Base-by-base conservation (phyloP, 163 green algal species). In the Chlorella variabilis region DNA sequence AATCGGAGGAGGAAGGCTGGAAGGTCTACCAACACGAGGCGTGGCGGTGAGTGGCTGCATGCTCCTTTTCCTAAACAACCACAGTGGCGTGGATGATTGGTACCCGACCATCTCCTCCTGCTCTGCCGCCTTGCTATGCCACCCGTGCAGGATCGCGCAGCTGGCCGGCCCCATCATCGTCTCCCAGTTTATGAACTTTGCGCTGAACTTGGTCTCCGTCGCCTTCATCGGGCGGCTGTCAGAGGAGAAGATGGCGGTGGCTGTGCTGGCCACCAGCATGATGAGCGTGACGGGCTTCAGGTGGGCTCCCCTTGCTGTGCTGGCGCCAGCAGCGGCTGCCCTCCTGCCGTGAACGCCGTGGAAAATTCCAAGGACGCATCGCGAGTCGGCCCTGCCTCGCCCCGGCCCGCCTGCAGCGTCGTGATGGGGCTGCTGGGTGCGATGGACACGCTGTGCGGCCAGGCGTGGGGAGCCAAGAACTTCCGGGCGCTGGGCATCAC, bases 181-280 rank as follows among this genome's bases (percentile, higher is more conserved):
- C 17, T 34, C n/a, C 15, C 49, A 70, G 39, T 83, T 83, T 29
- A 71, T 70, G 49, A 71, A 54, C 17, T 83, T 78, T 48, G 56
- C 54, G 11, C 77, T 83, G 6, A 38, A 41, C 25, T 33, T 83
- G 23, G 56, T 83, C 0, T 42, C 48, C 2, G 49, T 83, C 18
- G 74, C 56, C 11, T 86, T 86, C 42, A 65, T 78, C 0, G 81
- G 81, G 6, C 74, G 81, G 29, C 74, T 86, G 33, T 70, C 65
- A 3, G 54, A 76, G 27, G 67, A 79, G 58, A 76, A 86, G 74
- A 71, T 86, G 74, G 68, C 68, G 0, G 33, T 83, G 4, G 81
- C 71, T 0, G 81, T 86, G 41, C 71, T 76, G n/a, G 69, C 74
- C 18, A 83, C 81, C 7, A 59, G 23, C 23, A 41, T 86, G 1